Evolutionary conservation across 768 basidiomycete species (phyloP), one percentile per base, ranked within the genome.

Genomic region (Favolaschia claudopus): DNA sequence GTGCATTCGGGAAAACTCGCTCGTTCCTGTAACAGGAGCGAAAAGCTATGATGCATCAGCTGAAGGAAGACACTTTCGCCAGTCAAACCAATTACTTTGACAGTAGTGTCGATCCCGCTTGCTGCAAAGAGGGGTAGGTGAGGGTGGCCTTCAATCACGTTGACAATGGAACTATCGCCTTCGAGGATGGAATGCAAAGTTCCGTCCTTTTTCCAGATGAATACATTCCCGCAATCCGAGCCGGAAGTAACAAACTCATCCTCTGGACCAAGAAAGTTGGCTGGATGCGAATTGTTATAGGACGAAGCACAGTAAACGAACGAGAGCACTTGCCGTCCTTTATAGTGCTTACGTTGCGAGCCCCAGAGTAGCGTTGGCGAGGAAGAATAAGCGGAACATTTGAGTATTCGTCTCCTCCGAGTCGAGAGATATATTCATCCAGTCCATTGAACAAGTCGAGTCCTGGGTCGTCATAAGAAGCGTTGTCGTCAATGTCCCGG

Each of bases 171-270:
- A 22, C 82, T 80, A 65, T 96, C 94, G 32, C 93, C 94, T 77
- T 95, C 92, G 64, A 92, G 87, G 40, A 96, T 86, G 14, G 89
- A 91, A 51, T 86, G 84, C 10, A 95, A 72, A 13, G 72, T 72
- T 0, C 86, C 88, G 15, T 74, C 71, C 68, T 95, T 95, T 58
- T 85, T 78, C 94, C 94, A 96, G 14, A 95, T 78, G 70, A 96
- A 96, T 72, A 91, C 88, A 69, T 92, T 88, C 2, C 91, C 91
- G 62, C 95, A 93, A 67, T 96, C 94, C 5, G 90, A 93, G 7
- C 94, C 94, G 22, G 92, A 93, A 13, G 85, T 79, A 20, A 96
- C 83, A 55, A 82, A 91, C 72, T 95, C 90, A 50, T 93, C 89
- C 38, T 74, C 73, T 7, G 89, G 87, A 0, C 94, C 94, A 34